A percentile compares a stretch with the other conserved stretches of the same genome.
phyloP scores from a whole-genome alignment of 352 stramenopile genomes.

The Pythium biforme region DNA sequence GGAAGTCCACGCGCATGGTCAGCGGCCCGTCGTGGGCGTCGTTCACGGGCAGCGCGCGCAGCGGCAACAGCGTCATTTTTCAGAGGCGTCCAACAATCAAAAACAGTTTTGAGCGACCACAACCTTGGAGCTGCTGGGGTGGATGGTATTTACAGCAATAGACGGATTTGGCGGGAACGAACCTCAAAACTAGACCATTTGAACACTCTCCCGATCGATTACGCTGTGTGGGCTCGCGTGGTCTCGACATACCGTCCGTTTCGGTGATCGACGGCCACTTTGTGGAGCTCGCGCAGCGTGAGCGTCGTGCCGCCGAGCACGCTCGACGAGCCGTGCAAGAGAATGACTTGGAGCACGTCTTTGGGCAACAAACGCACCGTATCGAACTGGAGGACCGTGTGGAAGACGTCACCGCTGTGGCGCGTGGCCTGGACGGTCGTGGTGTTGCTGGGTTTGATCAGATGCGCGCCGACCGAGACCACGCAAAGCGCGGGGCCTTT shows the following conservation, averaged over 20 bases:
- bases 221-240: too few species aligned
- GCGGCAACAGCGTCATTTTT: constrained; percentile 19
- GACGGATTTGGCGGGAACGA: too few species aligned
- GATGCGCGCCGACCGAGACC: neutral
- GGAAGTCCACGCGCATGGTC: constrained; percentile 8
- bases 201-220: too few species aligned
- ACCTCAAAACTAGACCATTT: too few species aligned
- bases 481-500: neutral
- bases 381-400: constrained; percentile 9
- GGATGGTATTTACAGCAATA: too few species aligned
- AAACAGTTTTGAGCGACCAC: too few species aligned
- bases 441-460: neutral
- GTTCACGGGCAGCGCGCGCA: constrained; percentile 19
- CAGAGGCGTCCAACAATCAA: too few species aligned
- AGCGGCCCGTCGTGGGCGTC: constrained; percentile 6
- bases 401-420: neutral
- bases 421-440: neutral
- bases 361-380: neutral
- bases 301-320: constrained; percentile 5
- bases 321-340: constrained; percentile 6
- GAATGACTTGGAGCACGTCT: neutral
- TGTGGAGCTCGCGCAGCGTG: constrained; percentile 13
- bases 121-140: too few species aligned
- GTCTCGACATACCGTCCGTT: too few species aligned
- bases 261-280: too few species aligned